phyloP scores from a whole-genome alignment of 192 early-diverging fungal species.

The Umbelopsis sp. region DNA sequence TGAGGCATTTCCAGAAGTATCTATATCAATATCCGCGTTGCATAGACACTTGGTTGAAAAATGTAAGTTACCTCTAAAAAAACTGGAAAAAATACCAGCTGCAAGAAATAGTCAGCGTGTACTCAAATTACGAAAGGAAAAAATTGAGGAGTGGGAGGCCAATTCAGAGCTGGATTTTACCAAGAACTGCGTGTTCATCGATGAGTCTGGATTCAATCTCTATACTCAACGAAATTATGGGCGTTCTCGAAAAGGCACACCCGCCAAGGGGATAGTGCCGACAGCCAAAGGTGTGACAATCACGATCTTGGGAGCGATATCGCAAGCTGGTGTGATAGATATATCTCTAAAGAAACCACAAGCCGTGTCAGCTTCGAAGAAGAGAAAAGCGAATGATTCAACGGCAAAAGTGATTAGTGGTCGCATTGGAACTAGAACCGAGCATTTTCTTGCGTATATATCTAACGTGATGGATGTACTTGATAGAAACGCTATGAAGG shows the following conservation, averaged over 20 bases:
- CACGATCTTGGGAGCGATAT: constrained; percentile 13
- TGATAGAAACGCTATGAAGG: too few species aligned
- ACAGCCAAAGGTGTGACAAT: constrained; percentile 17
- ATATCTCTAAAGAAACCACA: constrained; percentile 19
- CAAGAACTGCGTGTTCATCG: constrained; percentile 25
- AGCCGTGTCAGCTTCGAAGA: constrained; percentile 10
- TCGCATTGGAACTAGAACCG: too few species aligned
- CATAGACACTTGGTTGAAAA: too few species aligned
- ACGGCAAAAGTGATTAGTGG: constrained; percentile 15
- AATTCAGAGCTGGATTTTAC: constrained; percentile 12
- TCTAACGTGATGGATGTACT: too few species aligned
- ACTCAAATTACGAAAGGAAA: constrained; percentile 17
- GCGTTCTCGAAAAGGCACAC: constrained; percentile 27
- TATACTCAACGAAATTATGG: constrained; percentile 28
- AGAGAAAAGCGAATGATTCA: constrained; percentile 13
- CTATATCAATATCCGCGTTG: too few species aligned
- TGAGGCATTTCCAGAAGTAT: too few species aligned
- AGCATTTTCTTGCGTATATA: too few species aligned
- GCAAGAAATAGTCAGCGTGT: too few species aligned
- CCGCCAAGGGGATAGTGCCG: constrained; percentile 17
- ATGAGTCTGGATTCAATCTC: constrained; percentile 32
- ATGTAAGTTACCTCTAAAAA: too few species aligned
- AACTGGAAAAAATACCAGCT: too few species aligned
- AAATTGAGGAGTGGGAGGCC: constrained; percentile 15
- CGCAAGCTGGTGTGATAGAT: constrained; percentile 17